Conservation (phyloP, 768 basidiomycete species). For the Phaeotremella fagi region DNA sequence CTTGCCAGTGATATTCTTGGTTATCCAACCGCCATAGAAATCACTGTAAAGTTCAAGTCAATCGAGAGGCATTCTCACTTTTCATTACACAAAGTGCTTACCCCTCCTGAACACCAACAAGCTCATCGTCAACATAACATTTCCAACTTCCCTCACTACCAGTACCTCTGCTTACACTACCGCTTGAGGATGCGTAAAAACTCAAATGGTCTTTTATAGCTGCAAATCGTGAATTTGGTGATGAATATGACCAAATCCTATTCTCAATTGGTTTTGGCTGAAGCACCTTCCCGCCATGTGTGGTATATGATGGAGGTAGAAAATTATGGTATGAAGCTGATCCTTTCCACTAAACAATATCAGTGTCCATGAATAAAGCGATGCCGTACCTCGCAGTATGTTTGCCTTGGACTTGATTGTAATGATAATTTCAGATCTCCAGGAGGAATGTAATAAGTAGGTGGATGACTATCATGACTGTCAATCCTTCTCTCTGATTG, state of each 20-base stretch:
- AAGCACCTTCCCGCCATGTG: no score
- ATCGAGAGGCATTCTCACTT: background rate
- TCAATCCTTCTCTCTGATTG: background rate
- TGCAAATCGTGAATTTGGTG: conserved; percentile 27
- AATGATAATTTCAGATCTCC: conserved; percentile 16
- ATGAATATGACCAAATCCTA: conserved; percentile 44
- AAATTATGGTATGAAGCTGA: conserved; percentile 35
- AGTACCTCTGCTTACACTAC: background rate
- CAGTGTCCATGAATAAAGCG: background rate
- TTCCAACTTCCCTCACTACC: conserved; percentile 28
- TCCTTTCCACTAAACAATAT: conserved; percentile 32
- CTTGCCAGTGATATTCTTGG: conserved; percentile 40
- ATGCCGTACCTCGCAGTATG: conserved; percentile 41
- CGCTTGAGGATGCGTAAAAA: conserved; percentile 43
- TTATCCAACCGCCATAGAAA: conserved; percentile 47
- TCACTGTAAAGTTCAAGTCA: conserved; percentile 14
- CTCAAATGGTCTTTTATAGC: conserved; percentile 40
- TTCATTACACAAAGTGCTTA: conserved; percentile 5
- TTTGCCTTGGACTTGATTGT: conserved; percentile 14
- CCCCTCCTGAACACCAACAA: conserved; percentile 43
- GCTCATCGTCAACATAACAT: conserved; percentile 44
- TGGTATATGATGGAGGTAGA: conserved; percentile 5
- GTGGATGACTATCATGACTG: conserved; percentile 37
- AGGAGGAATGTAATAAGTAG: conserved; percentile 46
- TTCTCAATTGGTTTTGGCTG: conserved; percentile 11